Percentiles rank a stretch among this genome's conserved stretches.
phyloP scores from a whole-genome alignment of 2,329 filamentous ascomycete species.

The Fusarium torreyae region DNA sequence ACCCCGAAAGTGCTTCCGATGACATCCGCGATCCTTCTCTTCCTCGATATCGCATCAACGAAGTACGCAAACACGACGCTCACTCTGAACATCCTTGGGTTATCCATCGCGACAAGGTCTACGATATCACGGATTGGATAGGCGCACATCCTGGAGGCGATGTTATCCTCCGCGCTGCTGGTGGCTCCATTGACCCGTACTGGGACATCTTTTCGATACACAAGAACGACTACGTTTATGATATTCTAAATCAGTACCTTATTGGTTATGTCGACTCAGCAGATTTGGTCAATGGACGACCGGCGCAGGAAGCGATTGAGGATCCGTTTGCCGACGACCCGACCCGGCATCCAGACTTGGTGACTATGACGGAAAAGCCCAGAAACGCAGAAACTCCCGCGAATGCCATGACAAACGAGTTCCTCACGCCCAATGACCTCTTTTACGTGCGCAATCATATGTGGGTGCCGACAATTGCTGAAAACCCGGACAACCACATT shows the following conservation, averaged over 20 bases:
- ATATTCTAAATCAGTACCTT: conserved; percentile 75
- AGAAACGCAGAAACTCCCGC: conserved; percentile 74
- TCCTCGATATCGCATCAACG: conserved; percentile 65
- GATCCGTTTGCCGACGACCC: conserved; percentile 73
- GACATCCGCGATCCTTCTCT: conserved; percentile 58
- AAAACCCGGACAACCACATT: conserved; percentile 58
- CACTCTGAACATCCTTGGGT: conserved; percentile 73
- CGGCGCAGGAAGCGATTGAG: conserved; percentile 68
- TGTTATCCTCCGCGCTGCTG: conserved; percentile 76
- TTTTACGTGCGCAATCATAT: conserved; percentile 76
- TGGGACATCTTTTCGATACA: conserved; percentile 81
- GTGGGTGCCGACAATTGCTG: conserved; percentile 69
- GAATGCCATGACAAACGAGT: conserved; percentile 63
- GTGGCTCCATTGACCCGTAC: conserved; percentile 75
- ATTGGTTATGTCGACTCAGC: conserved; percentile 73
- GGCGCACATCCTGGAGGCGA: conserved; percentile 76
- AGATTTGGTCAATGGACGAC: conserved; percentile 72
- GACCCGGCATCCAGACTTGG: conserved; percentile 64
- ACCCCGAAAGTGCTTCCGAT: conserved; percentile 25
- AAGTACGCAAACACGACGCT: conserved; percentile 68
- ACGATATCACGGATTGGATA: conserved; percentile 80
- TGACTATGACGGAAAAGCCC: conserved; percentile 68
- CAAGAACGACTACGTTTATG: conserved; percentile 74
- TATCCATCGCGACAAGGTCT: conserved; percentile 74
- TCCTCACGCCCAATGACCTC: conserved; percentile 68